Evolutionary conservation across 768 basidiomycete genomes (phyloP), one percentile per base, ranked within the genome.

Genomic region (Amanita rubescens): DNA sequence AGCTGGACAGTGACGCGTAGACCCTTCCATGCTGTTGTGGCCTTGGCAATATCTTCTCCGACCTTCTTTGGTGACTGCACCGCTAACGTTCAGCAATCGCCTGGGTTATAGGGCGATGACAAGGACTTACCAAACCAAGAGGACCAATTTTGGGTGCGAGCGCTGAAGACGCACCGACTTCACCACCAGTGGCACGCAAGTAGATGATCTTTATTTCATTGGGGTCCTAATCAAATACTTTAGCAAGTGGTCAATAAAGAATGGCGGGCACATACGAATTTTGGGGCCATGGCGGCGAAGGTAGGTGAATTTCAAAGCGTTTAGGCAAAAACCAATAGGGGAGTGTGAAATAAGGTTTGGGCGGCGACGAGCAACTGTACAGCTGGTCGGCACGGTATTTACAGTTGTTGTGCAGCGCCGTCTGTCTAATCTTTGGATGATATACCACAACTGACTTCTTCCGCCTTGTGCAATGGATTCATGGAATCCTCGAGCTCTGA

Each of bases 21-120:
- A 77, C 96, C 96, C 75, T 99, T 99, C 96, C 96, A 99, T 69
- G 85, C 86, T 45, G 85, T 82, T 56, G 96, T 99, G 55, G 95
- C 95, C 73, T 99, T 99, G 64, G 96, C 96, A 69, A 99, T 99
- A 75, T 99, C 96, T 91, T 99, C 96, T 75, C 96, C 96, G 74
- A 99, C 96, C 79, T 98, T 98, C 80, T 99, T 99, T 63, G 96
- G 96, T 55, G 96, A 97, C 96, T 98, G 14, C 15, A 6, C 20
- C n/a, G 17, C 12, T n/a, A 27, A 33, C 27, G n/a, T 3, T 54
- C 45, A 54, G 22, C 12, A 38, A 38, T 24, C 12, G n/a, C n/a
- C 2, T 11, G 20, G 10, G 12, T 15, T 15, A 3, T 43, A 20
- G 24, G 24, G 10, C 27, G 25, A 7, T 22, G 5, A 30, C 34